Evolutionary conservation across 352 stramenopile species (phyloP), one percentile per base, ranked within the genome.

Genomic region (Albugo candida): DNA sequence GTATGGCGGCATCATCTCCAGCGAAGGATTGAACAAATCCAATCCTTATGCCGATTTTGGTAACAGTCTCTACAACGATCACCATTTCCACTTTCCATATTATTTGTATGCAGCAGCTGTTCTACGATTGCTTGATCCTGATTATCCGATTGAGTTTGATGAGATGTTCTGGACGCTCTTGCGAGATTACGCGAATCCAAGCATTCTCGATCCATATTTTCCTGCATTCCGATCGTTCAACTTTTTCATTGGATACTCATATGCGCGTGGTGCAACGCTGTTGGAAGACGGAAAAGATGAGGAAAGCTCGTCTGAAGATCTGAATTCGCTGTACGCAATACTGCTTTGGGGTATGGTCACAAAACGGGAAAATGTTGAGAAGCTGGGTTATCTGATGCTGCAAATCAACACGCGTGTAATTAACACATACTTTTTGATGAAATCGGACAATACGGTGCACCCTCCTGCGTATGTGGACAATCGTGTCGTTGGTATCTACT

Each of bases 61-160:
- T 49, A 57, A 57, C 47, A 57, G 43, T 8, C 47, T 57, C 35
- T 57, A 57, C 51, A 57, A 57, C 47, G 51, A 57, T 35, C 51
- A 57, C 47, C 51, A 57, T 17, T 57, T 54, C 36, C 51, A 57
- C 31, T 57, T 47, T 40, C 39, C 46, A 2, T 57, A 57, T 39
- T 57, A 48, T 46, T 35, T 57, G 20, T 46, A 36, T 13, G 21
- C 51, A 6, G 51, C 35, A 5, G 51, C 51, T 21, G 53, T 57
- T 14, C 24, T 35, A 16, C 52, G 52, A 39, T 21, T 49, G 13
- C 39, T 57, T 13, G 41, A 57, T 39, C 44, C 34, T 36, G 35
- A 20, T 2, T 17, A 24, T 4, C 44, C 53, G 13, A 8, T 11
- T 1, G 31, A 21, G 13, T 40, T 57, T 21, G 53, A 57, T 41